Evolutionary conservation across 257 asterid species (phyloP).

Genomic region (Solanum rostratum): DNA sequence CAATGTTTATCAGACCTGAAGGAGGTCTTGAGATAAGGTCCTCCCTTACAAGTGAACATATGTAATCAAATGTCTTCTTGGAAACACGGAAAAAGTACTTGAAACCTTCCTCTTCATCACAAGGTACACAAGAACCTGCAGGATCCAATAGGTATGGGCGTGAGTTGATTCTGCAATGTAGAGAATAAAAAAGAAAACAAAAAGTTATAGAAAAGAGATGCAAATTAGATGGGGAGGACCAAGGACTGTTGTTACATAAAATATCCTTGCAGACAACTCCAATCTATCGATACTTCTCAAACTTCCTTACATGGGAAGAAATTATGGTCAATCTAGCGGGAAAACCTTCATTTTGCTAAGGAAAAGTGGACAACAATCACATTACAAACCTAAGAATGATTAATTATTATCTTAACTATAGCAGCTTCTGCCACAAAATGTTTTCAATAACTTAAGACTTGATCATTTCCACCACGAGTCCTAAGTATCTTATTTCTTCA

Average conservation of each 20-base stretch:
- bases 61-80: constrained; percentile 69
- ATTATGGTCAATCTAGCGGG: not conserved
- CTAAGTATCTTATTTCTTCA: not conserved
- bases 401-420: not conserved
- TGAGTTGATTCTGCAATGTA: not conserved
- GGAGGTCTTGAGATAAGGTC: constrained; percentile 98
- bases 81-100: constrained; percentile 78
- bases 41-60: constrained; percentile 80
- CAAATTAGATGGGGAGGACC: not conserved
- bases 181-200: not conserved
- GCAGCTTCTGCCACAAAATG: not conserved
- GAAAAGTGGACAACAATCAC: not conserved
- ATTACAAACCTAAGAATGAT: not conserved
- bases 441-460: not conserved
- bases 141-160: not conserved
- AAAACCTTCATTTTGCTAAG: not conserved
- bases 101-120: constrained; percentile 72
- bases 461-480: not conserved
- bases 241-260: not conserved
- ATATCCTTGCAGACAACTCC: not conserved
- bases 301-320: not conserved
- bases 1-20: constrained; percentile 93
- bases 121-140: constrained; percentile 39
- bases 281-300: not conserved
- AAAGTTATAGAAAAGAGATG: not conserved